phyloP scores from a whole-genome alignment of 2,329 filamentous ascomycete species.

The Monascus ruber region DNA sequence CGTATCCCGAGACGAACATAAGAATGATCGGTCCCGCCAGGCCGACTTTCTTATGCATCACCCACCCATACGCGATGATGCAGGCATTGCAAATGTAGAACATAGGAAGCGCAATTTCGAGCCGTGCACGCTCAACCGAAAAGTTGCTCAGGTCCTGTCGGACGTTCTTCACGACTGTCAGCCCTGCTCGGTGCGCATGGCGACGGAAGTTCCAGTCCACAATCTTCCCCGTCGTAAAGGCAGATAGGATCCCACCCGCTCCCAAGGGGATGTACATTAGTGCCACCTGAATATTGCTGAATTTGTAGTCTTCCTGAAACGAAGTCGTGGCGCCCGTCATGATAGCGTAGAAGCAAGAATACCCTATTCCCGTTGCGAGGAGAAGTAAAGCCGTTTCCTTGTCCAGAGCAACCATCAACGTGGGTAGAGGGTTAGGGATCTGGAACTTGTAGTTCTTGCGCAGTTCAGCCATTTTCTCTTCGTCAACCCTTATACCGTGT shows the following conservation, averaged over 20 bases:
- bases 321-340: constrained; percentile 36
- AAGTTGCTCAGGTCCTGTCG: constrained; percentile 39
- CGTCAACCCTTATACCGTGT: constrained; percentile 2
- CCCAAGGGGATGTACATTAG: constrained; percentile 24
- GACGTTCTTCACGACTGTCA: constrained; percentile 50
- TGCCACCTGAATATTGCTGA: constrained; percentile 37
- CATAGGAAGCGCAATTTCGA: constrained; percentile 23
- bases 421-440: constrained; percentile 28
- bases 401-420: constrained; percentile 24
- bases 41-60: constrained; percentile 17
- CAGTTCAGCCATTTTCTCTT: constrained; percentile 3
- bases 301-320: constrained; percentile 35
- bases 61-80: constrained; percentile 27
- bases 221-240: constrained; percentile 38
- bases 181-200: constrained; percentile 49
- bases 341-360: constrained; percentile 39
- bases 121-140: constrained; percentile 35
- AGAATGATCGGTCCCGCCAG: constrained; percentile 23
- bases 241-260: constrained; percentile 8
- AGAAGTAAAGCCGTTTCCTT: constrained; percentile 27
- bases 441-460: constrained; percentile 10
- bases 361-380: constrained; percentile 31
- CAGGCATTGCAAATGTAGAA: constrained; percentile 14
- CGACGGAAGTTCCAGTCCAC: constrained; percentile 65
- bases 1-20: constrained; percentile 23